Conservation (phyloP, 192 early-diverging fungal genomes). For the Linnemannia hyalina region DNA sequence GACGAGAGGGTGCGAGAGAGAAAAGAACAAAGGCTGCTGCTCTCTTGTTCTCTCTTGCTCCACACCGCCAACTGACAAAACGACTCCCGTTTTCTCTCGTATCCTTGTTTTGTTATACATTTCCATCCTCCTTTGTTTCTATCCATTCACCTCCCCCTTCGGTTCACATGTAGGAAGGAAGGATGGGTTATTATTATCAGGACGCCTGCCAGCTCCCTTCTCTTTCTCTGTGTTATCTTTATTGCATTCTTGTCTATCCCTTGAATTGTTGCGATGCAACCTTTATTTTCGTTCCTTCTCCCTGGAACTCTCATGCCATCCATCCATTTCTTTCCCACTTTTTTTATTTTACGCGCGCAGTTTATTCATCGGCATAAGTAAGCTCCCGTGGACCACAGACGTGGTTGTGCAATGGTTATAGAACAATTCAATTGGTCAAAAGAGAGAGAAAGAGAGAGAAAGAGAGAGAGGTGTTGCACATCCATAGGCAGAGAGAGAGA, state of each 20-base stretch:
- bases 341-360: no score
- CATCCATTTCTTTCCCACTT: no score
- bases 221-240: neutral
- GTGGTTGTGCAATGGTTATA: no score
- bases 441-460: no score
- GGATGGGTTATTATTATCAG: slow-evolving; percentile 3
- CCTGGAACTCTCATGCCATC: no score
- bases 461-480: no score
- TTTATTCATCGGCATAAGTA: no score
- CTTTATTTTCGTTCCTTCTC: neutral
- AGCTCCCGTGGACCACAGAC: no score
- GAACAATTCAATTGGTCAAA: no score
- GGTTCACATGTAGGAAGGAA: neutral
- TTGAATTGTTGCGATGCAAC: slow-evolving; percentile 1
- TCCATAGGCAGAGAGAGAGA: no score
- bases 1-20: neutral
- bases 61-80: slow-evolving; percentile 7
- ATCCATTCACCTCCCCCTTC: neutral
- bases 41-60: neutral
- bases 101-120: neutral
- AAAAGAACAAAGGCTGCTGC: neutral
- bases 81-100: neutral
- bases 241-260: neutral
- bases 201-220: neutral
- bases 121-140: neutral